Evolutionary conservation across 2,329 filamentous ascomycete genomes (phyloP), one percentile per base, ranked within the genome.

Genomic region (Fusarium haematococcum): DNA sequence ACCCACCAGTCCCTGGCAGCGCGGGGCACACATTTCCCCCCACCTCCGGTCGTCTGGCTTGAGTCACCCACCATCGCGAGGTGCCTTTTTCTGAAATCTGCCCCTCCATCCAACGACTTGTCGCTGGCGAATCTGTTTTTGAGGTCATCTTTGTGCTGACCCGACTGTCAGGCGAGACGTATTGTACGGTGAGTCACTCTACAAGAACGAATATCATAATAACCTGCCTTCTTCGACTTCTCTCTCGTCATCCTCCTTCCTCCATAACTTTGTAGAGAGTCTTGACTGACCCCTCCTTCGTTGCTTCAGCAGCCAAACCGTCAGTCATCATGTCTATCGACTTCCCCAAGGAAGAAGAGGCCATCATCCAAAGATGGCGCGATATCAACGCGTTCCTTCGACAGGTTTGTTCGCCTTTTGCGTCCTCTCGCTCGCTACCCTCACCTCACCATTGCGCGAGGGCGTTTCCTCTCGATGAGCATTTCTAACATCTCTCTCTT

Each of bases 311-410:
- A 75, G 73, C 54, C 64, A 64, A 67, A 63, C 45, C 60, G 68
- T 52, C 63, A 73, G 71, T 76, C 76, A 83, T 72, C 76, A 95
- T 95, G 93, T 94, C 93, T 81, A 96, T 98, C 86, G 91, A 96
- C 85, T 98, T 98, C 83, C 93, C 96, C 67, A 93, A 94, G 84
- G 94, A 97, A 84, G 96, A 98, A 88, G 93, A 97, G 86, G 90
- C 87, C 73, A 90, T 95, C 83, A 91, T 98, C 83, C 87, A 92
- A 81, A 90, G 91, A 85, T 99, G 96, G 97, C 93, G 92, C 81
- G 94, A 97, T 81, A 97, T 97, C 82, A 90, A 96, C 80, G 97
- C 97, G 77, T 98, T 98, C 83, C 91, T 94, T 81, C 91, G 92
- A 73, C 94, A 97, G 86, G 91, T 96, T 75, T 63, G 82, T 75